These are phyloP conservation scores for Teratosphaeriaceae sp. DNA, from an alignment of 2,329 filamentous ascomycete species.

Conservation along the genomic window DNA sequence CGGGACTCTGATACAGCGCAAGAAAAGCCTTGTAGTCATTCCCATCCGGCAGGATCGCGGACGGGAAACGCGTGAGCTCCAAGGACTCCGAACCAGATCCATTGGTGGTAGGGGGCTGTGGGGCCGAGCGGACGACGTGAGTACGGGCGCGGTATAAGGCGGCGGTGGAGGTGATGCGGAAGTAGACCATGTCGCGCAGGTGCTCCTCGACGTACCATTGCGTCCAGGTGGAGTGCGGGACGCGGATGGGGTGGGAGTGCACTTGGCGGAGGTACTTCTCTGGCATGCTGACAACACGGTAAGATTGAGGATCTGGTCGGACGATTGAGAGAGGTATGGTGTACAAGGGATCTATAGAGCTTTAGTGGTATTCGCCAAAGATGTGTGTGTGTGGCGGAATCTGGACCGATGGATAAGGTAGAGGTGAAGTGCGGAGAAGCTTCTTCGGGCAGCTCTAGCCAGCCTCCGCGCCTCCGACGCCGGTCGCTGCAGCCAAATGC, in stretches of 20 bases:
- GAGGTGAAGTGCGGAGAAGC: too few relatives aligned
- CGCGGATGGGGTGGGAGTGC: slow-evolving; percentile 7
- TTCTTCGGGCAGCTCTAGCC: too few relatives aligned
- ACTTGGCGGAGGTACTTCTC: slow-evolving; percentile 9
- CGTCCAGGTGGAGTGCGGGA: slow-evolving; percentile 7
- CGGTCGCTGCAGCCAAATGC: too few relatives aligned
- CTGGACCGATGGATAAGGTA: too few relatives aligned
- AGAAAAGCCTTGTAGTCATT: background rate
- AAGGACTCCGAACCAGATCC: too few relatives aligned
- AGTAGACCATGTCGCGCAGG: slow-evolving; percentile 12
- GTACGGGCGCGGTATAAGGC: background rate
- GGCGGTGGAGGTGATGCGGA: slow-evolving; percentile 2
- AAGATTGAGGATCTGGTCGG: too few relatives aligned
- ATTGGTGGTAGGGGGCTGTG: background rate
- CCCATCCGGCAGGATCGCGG: background rate
- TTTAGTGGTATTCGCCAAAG: too few relatives aligned
- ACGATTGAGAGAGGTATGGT: too few relatives aligned
- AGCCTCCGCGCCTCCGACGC: too few relatives aligned
- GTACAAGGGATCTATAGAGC: too few relatives aligned
- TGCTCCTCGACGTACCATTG: slow-evolving; percentile 15
- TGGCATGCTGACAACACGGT: slow-evolving; percentile 5
- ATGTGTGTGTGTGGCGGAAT: too few relatives aligned
- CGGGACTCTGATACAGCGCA: background rate
- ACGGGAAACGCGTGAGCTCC: background rate
- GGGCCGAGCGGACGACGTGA: background rate